phyloP scores from a whole-genome alignment of 495 filamentous ascomycete genomes.

The Penicillium simplicissimum region DNA sequence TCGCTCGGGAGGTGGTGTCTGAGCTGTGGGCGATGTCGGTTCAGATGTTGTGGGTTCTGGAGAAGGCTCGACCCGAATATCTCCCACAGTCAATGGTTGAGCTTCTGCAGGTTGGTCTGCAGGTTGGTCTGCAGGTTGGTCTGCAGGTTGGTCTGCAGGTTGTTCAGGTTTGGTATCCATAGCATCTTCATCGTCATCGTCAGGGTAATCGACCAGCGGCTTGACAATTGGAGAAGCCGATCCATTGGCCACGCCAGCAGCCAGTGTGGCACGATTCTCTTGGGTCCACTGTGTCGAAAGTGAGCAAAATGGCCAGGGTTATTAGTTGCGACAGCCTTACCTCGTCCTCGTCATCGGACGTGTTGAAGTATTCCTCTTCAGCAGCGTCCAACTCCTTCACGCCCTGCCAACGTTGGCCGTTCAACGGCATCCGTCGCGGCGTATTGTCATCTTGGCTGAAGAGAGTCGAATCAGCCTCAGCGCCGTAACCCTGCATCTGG shows the following conservation, averaged over 20 bases:
- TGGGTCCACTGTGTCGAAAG: constrained; percentile 35
- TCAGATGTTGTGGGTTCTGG: constrained; percentile 30
- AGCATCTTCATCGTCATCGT: constrained; percentile 72
- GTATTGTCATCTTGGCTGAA: constrained; percentile 54
- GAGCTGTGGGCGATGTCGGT: constrained; percentile 32
- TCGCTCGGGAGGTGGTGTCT: constrained; percentile 61
- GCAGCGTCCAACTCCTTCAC: constrained; percentile 81
- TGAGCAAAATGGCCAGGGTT: constrained; percentile 4
- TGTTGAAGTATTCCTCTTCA: constrained; percentile 95
- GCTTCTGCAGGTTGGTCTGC: constrained; percentile 22
- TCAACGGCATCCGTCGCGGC: constrained; percentile 55
- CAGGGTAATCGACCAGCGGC: constrained; percentile 86
- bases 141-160: constrained; percentile 18
- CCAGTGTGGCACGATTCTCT: constrained; percentile 29
- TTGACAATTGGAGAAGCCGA: constrained; percentile 60
- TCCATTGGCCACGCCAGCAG: constrained; percentile 34
- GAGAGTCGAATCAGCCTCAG: constrained; percentile 55
- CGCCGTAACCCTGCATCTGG: constrained; percentile 68
- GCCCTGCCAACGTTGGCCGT: constrained; percentile 71
- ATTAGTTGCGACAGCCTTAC: constrained; percentile 36
- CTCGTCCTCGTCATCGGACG: constrained; percentile 84
- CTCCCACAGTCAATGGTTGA: constrained; percentile 17
- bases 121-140: constrained; percentile 6
- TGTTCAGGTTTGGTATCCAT: constrained; percentile 50
- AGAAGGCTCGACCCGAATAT: constrained; percentile 19